Base-by-base conservation (phyloP, 2,329 filamentous ascomycete species). In the Hymenoscyphus repandus region DNA sequence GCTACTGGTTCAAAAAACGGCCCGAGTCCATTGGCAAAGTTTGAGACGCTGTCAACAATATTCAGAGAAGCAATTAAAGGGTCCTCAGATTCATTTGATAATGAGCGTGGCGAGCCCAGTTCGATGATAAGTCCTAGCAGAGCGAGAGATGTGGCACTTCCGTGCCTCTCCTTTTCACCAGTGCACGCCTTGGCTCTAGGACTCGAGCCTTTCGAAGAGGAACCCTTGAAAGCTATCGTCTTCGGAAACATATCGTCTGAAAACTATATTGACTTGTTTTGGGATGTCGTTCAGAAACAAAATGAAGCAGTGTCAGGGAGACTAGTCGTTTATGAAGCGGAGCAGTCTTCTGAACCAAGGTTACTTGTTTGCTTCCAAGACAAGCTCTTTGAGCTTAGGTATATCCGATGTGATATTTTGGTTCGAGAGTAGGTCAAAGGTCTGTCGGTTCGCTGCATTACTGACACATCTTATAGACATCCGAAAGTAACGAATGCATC, bases 311-410 rank as follows among this genome's bases (percentile, higher is more conserved):
- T 3, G 11, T 32, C 32, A 18, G 37, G 18, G 3, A 50, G 45
- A 34, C n/a, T 56, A 12, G 30, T 46, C n/a, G 51, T 58, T 27
- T 53, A 54, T 36, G 52, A 54, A 31, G 37, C 51, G 11, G 18
- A 47, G 20, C n/a, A 12, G 20, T 46, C 12, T 1, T 33, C 34
- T 6, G 34, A 12, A 33, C 51, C 49, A 10, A 18, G 17, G 11
- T 49, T 58, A 15, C 15, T 53, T 13, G 22, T 58, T 18, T 37
- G 39, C 20, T 44, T 55, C 33, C 27, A 51, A 27, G 10, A 15
- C 12, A 47, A 54, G 37, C 12, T 46, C 13, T 59, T 57, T 31
- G 48, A 55, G 17, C 22, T 60, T 5, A 47, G 17, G 10, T 61
- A 60, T 47, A 30, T 54, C 20, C 44, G 50, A 15, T 56, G 51